Evolutionary conservation across 805 yeast species (phyloP).

Genomic region (Cephaloascus albidus): DNA sequence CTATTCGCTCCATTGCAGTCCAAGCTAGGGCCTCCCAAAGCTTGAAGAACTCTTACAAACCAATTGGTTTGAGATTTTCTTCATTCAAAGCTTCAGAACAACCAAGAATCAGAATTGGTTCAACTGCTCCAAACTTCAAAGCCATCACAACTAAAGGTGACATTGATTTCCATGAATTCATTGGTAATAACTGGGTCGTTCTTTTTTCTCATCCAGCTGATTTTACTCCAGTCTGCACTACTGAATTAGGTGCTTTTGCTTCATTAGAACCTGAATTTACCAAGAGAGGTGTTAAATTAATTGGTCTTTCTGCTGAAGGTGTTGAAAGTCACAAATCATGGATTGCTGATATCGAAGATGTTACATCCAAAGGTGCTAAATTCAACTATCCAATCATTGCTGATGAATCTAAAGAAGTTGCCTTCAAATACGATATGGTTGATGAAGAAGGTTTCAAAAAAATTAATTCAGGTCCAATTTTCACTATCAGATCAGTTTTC

Average conservation of each 20-base stretch:
- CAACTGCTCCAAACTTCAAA: constrained; percentile 80
- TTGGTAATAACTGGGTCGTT: constrained; percentile 81
- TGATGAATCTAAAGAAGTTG: constrained; percentile 76
- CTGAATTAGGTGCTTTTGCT: constrained; percentile 92
- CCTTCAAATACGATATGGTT: constrained; percentile 79
- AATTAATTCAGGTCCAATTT: constrained; percentile 62
- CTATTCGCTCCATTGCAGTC: constrained; percentile 7
- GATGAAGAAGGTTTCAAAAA: constrained; percentile 78
- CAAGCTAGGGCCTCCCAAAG: constrained; percentile 4
- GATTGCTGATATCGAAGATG: constrained; percentile 88
- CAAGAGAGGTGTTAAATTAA: constrained; percentile 76
- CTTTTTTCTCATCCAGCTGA: constrained; percentile 94
- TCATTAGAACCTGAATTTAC: constrained; percentile 82
- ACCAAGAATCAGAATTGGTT: constrained; percentile 69
- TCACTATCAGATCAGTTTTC: constrained; percentile 89
- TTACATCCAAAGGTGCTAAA: constrained; percentile 55
- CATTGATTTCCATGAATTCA: constrained; percentile 78
- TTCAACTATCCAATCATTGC: constrained; percentile 88
- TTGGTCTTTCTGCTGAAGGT: constrained; percentile 84
- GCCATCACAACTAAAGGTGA: constrained; percentile 79
- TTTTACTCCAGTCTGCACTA: constrained; percentile 95
- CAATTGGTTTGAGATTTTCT: not conserved
- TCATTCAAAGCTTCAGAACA: constrained; percentile 39
- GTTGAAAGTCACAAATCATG: constrained; percentile 73
- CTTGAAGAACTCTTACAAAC: constrained; percentile 1